Conservation (phyloP, 345 rosid species). For the Gossypium anomalum region DNA sequence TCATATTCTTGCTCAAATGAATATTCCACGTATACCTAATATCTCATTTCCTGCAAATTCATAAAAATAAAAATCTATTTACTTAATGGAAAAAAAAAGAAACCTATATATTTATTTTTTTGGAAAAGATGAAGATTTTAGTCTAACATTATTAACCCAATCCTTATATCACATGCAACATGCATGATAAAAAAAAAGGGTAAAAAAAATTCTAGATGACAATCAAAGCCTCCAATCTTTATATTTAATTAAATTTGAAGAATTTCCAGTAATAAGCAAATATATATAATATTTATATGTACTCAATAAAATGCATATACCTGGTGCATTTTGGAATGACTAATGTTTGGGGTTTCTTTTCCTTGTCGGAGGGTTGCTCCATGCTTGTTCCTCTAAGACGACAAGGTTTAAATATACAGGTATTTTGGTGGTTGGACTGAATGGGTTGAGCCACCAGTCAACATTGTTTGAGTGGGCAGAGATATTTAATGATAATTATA, state of each 20-base stretch:
- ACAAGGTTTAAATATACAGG: not conserved
- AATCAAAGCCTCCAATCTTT: not conserved
- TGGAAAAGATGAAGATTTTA: not conserved
- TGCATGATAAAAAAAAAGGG: not conserved
- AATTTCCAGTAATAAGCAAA: not conserved
- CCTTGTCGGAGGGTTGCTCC: not conserved
- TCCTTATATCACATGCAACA: not conserved
- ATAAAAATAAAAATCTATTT: not conserved
- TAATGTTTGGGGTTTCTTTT: not conserved
- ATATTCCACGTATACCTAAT: constrained; percentile 1
- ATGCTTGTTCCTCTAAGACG: not conserved
- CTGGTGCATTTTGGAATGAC: not conserved
- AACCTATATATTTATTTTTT: not conserved
- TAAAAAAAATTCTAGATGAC: not conserved
- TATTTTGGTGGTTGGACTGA: not conserved
- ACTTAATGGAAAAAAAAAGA: not conserved
- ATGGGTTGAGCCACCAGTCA: constrained; percentile 4
- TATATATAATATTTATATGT: too few species aligned
- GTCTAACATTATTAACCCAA: not conserved
- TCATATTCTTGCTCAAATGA: constrained; percentile 14
- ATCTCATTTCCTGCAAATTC: not conserved
- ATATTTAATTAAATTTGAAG: not conserved
- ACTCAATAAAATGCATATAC: not conserved
- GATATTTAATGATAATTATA: too few species aligned
- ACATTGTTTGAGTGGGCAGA: too few species aligned